A percentile compares a stretch with the other conserved stretches of the same genome.
Conservation (phyloP, 208 protist genomes). For the Acanthamoeba rhysodes region DNA sequence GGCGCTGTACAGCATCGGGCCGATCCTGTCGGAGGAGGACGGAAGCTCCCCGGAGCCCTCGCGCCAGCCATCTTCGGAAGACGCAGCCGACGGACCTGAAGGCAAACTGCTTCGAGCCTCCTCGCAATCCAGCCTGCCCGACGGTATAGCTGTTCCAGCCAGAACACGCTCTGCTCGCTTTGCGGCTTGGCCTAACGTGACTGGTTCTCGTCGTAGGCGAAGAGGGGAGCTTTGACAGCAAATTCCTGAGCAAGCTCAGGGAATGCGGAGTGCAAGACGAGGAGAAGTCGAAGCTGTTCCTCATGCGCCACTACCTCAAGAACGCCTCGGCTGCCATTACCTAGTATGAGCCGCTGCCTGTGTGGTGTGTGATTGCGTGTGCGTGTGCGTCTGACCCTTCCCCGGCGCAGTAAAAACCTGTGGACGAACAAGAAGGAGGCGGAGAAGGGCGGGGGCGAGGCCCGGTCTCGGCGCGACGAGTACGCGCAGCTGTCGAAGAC, state of each 20-base stretch:
- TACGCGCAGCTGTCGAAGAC: conserved; percentile 28
- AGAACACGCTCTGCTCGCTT: not conserved
- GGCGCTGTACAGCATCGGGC: conserved; percentile 61
- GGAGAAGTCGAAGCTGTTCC: conserved; percentile 45
- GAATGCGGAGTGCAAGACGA: conserved; percentile 13
- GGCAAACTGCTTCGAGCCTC: not conserved
- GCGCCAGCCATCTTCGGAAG: not conserved
- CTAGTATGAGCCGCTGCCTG: not conserved
- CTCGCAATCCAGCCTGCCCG: not conserved
- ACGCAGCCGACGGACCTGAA: not conserved
- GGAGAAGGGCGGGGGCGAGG: not conserved
- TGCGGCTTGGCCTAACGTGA: too few species aligned
- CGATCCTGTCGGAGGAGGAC: conserved; percentile 47
- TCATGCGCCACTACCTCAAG: conserved; percentile 29
- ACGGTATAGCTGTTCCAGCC: not conserved
- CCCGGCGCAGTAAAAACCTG: not conserved
- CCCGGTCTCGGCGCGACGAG: conserved; percentile 15
- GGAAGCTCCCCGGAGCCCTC: not conserved
- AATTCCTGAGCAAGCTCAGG: conserved; percentile 41
- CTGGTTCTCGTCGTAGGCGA: not conserved
- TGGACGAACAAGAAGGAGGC: conserved; percentile 41
- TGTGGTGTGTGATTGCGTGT: too few species aligned
- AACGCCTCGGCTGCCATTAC: conserved; percentile 15
- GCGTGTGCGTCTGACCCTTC: too few species aligned
- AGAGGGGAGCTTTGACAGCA: not conserved